phyloP scores from a whole-genome alignment of 2,329 filamentous ascomycete species.

The Monosporascus sp. region DNA sequence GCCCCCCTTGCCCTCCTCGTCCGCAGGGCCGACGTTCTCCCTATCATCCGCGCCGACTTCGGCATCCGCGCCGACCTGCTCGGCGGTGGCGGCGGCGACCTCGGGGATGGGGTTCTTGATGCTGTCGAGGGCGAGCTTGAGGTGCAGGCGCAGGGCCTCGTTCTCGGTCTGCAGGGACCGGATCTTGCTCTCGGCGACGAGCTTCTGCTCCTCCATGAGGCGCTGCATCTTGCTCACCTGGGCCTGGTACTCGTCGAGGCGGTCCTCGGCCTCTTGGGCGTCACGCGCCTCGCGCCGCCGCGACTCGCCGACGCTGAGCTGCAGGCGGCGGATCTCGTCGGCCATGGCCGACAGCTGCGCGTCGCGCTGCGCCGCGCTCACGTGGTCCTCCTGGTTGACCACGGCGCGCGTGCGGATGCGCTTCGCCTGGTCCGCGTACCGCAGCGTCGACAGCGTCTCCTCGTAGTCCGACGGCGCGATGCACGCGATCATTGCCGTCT shows the following conservation, averaged over 20 bases:
- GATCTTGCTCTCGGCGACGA: slow-evolving; percentile 92
- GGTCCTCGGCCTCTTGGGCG: slow-evolving; percentile 70
- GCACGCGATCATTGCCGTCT: slow-evolving; percentile 98
- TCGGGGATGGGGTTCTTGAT: slow-evolving; percentile 85
- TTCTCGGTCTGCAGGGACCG: slow-evolving; percentile 84
- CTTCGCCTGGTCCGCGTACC: slow-evolving; percentile 97
- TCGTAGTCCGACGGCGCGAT: slow-evolving; percentile 95
- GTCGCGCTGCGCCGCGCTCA: slow-evolving; percentile 88
- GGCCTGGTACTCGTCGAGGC: slow-evolving; percentile 89
- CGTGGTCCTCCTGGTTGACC: slow-evolving; percentile 84
- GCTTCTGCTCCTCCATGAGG: slow-evolving; percentile 88
- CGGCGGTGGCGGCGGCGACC: slow-evolving; percentile 32
- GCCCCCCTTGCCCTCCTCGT: slow-evolving; percentile 22
- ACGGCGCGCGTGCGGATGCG: slow-evolving; percentile 89
- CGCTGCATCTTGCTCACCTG: slow-evolving; percentile 87
- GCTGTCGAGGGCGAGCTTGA: slow-evolving; percentile 79
- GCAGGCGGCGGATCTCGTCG: slow-evolving; percentile 82
- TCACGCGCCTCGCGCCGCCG: slow-evolving; percentile 64
- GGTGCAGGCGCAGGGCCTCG: slow-evolving; percentile 78
- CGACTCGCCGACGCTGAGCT: slow-evolving; percentile 66
- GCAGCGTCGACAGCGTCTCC: slow-evolving; percentile 89
- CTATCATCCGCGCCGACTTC: slow-evolving; percentile 17
- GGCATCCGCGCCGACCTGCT: slow-evolving; percentile 19
- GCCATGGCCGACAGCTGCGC: slow-evolving; percentile 92
- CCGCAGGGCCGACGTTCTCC: slow-evolving; percentile 18